Percentiles rank a stretch among this genome's conserved stretches.
phyloP scores from a whole-genome alignment of 371 early-diverging fungal genomes.

The Rhizomucor miehei region DNA sequence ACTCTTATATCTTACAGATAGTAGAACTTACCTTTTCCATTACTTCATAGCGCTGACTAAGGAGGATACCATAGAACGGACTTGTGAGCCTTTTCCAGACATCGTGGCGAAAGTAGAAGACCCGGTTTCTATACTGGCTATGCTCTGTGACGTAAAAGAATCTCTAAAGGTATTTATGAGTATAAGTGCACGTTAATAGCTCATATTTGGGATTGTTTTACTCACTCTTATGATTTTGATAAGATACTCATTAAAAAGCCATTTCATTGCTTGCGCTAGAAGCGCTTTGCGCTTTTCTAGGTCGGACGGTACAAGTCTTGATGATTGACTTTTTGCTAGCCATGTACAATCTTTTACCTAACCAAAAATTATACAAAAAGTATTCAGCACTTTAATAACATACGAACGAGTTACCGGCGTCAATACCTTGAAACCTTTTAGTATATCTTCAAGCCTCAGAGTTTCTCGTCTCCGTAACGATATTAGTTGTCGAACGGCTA shows the following conservation, averaged over 20 bases:
- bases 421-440: slow-evolving; percentile 58
- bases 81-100: slow-evolving; percentile 60
- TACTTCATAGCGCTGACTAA: slow-evolving; percentile 32
- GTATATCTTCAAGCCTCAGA: slow-evolving; percentile 54
- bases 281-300: slow-evolving; percentile 48
- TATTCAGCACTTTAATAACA: background rate
- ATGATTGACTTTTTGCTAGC: background rate
- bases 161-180: slow-evolving; percentile 1
- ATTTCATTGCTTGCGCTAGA: slow-evolving; percentile 55
- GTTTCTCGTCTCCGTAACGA: slow-evolving; percentile 56
- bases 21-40: slow-evolving; percentile 20
- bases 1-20: background rate
- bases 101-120: slow-evolving; percentile 75
- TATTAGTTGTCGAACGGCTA: slow-evolving; percentile 51
- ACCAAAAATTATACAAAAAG: background rate
- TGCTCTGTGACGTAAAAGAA: slow-evolving; percentile 8
- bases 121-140: background rate
- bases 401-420: background rate
- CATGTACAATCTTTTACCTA: slow-evolving; percentile 2
- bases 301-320: slow-evolving; percentile 32
- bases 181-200: too few species aligned
- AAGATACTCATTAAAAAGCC: slow-evolving; percentile 64
- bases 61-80: slow-evolving; percentile 37
- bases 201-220: too few species aligned
- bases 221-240: slow-evolving; percentile 55